A percentile compares a stretch with the other conserved stretches of the same genome.
These are phyloP conservation scores for Alternaria infectoria DNA, from an alignment of 2,329 filamentous ascomycete species.

Conservation along the genomic window DNA sequence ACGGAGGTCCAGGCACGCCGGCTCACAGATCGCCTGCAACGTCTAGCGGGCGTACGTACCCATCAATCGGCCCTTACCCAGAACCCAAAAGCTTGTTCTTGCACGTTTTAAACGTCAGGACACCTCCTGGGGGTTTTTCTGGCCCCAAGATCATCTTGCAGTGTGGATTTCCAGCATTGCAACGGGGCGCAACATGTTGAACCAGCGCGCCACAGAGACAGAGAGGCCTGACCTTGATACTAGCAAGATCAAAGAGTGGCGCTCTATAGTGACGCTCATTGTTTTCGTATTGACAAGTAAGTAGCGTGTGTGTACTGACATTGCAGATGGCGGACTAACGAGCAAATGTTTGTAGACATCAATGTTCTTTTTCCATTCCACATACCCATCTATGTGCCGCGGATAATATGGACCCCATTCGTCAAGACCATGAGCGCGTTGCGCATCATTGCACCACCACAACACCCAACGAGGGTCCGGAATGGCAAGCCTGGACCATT, in stretches of 20 bases:
- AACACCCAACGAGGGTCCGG: constrained; percentile 19
- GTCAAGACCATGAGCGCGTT: constrained; percentile 53
- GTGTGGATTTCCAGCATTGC: background rate
- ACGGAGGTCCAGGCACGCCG: background rate
- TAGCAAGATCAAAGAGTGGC: constrained; percentile 66
- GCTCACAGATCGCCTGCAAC: constrained; percentile 1
- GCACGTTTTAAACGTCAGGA: background rate
- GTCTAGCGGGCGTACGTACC: background rate
- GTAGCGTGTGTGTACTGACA: constrained; percentile 41
- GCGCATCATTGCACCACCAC: constrained; percentile 61
- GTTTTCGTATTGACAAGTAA: constrained; percentile 74
- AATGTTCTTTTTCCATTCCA: constrained; percentile 73
- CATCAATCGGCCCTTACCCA: constrained; percentile 5
- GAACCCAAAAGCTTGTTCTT: constrained; percentile 3
- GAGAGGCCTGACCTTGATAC: constrained; percentile 52
- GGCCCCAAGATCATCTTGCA: background rate
- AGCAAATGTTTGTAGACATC: constrained; percentile 60
- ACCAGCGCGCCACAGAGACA: constrained; percentile 5
- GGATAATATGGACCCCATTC: constrained; percentile 54
- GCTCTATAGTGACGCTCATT: constrained; percentile 72
- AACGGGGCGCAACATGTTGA: constrained; percentile 6
- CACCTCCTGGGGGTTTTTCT: background rate
- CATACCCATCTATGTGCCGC: constrained; percentile 67
- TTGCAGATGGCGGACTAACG: background rate
- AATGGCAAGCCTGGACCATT: constrained; percentile 49